phyloP scores from a whole-genome alignment of 169 alveolate genomes.

The Plasmodium coatneyi region DNA sequence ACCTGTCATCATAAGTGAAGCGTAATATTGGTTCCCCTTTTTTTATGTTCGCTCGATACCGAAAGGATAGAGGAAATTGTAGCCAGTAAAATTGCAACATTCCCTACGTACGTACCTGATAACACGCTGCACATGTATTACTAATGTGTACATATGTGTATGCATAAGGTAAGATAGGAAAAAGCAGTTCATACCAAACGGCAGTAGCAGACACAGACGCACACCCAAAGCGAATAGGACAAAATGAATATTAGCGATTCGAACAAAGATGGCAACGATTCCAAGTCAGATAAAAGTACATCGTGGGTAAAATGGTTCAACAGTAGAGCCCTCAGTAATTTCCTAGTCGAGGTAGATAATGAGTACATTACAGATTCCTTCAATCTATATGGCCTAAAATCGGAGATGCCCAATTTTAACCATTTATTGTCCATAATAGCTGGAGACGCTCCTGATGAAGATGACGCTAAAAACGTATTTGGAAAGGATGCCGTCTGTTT shows the following conservation, averaged over 20 bases:
- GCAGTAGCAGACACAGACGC: not conserved
- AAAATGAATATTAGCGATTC: conserved; percentile 58
- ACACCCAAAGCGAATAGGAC: not conserved
- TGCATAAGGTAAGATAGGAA: not conserved
- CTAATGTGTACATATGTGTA: not conserved
- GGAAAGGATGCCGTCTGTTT: conserved; percentile 92
- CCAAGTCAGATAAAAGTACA: conserved; percentile 68
- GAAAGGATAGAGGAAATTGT: not conserved
- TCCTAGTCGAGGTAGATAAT: conserved; percentile 80
- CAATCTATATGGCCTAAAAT: conserved; percentile 81
- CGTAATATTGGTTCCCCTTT: not conserved
- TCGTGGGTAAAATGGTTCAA: conserved; percentile 75
- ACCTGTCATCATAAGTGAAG: not conserved
- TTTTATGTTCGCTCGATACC: not conserved
- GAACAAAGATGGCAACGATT: conserved; percentile 47
- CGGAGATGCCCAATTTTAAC: conserved; percentile 78
- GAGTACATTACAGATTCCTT: conserved; percentile 82
- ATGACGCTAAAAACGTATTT: conserved; percentile 81
- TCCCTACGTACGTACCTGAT: not conserved
- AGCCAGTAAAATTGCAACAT: not conserved
- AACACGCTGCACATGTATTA: not conserved
- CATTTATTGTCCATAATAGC: conserved; percentile 82
- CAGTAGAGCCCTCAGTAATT: conserved; percentile 59
- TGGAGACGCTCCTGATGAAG: conserved; percentile 87
- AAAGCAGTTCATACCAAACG: not conserved